Evolutionary conservation across 1,139 yeast genomes (phyloP).

Genomic region (Scheffersomyces insectosa): DNA sequence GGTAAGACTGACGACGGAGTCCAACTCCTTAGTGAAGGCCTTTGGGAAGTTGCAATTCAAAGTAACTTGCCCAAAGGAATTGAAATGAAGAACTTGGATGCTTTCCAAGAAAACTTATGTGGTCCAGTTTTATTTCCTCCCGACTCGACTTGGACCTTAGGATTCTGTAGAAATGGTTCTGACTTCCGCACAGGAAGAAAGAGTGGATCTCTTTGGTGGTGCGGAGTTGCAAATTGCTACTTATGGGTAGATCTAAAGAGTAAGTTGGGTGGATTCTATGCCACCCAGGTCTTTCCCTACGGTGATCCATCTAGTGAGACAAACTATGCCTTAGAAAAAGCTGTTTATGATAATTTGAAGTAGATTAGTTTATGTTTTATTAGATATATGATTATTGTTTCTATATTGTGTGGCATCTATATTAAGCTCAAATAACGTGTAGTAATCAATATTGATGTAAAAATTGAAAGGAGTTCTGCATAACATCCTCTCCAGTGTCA

Average conservation of each 20-base stretch:
- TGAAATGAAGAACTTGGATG: background rate
- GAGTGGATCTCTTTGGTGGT: slow-evolving; percentile 42
- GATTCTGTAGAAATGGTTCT: slow-evolving; percentile 12
- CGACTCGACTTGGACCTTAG: background rate
- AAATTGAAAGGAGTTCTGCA: background rate
- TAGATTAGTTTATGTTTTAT: background rate
- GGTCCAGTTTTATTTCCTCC: slow-evolving; percentile 1
- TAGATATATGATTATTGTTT: background rate
- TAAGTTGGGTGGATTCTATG: slow-evolving; percentile 46
- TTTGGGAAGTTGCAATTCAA: slow-evolving; percentile 31
- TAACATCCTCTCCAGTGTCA: background rate
- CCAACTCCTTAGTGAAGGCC: slow-evolving; percentile 28
- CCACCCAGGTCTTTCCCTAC: slow-evolving; percentile 39
- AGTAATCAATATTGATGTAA: background rate
- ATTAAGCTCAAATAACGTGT: background rate
- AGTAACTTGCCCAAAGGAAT: slow-evolving; percentile 36
- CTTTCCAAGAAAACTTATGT: slow-evolving; percentile 1
- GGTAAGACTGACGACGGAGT: slow-evolving; percentile 41
- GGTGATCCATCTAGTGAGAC: slow-evolving; percentile 9
- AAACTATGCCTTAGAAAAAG: slow-evolving; percentile 10
- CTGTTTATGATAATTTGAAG: slow-evolving; percentile 9
- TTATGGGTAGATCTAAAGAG: slow-evolving; percentile 49
- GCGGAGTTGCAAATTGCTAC: slow-evolving; percentile 46
- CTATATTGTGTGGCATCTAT: background rate
- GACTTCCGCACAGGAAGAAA: slow-evolving; percentile 42